Conservation (phyloP, 768 basidiomycete genomes). For the Tricholoma flavovirens region DNA sequence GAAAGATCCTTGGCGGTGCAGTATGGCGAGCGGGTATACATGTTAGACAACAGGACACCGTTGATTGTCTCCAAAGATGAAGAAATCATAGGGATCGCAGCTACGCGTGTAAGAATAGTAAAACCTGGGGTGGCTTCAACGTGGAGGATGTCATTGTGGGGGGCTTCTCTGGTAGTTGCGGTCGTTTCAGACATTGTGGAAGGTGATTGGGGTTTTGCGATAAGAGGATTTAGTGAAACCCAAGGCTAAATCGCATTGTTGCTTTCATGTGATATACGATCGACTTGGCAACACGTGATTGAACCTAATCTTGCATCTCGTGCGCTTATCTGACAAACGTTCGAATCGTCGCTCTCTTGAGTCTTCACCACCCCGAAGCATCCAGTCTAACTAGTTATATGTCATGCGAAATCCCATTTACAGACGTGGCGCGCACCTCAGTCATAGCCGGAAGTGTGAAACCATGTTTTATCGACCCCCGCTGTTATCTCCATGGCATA, state of each 20-base stretch:
- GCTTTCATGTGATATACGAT: conserved; percentile 1
- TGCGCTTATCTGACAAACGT: background rate
- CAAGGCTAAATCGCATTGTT: background rate
- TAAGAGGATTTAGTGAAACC: background rate
- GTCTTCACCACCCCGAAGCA: too few species aligned
- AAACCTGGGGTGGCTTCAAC: conserved; percentile 42
- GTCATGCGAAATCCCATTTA: too few species aligned
- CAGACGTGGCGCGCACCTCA: too few species aligned
- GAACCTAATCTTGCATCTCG: background rate
- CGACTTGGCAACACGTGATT: background rate
- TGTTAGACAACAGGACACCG: conserved; percentile 50
- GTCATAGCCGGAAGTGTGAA: too few species aligned
- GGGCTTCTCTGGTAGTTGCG: conserved; percentile 18
- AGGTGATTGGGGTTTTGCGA: conserved; percentile 11
- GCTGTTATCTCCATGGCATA: too few species aligned
- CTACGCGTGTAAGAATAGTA: conserved; percentile 57
- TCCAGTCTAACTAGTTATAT: too few species aligned
- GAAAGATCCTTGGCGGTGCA: conserved; percentile 58
- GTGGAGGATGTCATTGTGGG: conserved; percentile 9
- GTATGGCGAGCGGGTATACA: conserved; percentile 61
- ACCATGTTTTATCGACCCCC: too few species aligned
- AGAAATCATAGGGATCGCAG: conserved; percentile 69
- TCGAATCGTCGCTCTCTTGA: too few species aligned
- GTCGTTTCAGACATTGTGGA: conserved; percentile 23
- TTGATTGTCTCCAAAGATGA: conserved; percentile 58